Percentiles rank a stretch among this genome's conserved stretches.
Evolutionary conservation across 1,139 yeast genomes (phyloP).

Genomic region (Pichia sp.): DNA sequence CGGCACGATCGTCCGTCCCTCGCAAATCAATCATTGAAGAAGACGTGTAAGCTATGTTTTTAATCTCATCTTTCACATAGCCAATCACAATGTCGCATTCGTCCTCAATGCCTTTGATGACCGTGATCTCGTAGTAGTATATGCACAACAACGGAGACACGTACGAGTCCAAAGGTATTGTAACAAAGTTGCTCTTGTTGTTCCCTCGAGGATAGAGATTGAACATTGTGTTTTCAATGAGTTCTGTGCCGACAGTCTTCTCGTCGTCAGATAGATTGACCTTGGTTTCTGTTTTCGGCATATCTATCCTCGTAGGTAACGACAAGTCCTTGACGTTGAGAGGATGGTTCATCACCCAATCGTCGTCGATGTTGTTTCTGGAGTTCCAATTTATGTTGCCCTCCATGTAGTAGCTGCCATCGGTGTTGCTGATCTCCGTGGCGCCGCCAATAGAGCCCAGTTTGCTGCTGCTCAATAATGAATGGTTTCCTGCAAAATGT

Average conservation of each 20-base stretch:
- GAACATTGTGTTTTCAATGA: slow-evolving; percentile 12
- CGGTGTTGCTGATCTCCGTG: background rate
- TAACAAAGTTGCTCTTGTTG: slow-evolving; percentile 10
- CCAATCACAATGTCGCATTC: slow-evolving; percentile 43
- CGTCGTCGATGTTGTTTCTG: background rate
- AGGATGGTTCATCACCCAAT: background rate
- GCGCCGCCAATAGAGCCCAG: background rate
- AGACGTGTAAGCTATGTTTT: slow-evolving; percentile 17
- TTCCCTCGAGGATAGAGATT: slow-evolving; percentile 13
- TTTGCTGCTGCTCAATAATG: background rate
- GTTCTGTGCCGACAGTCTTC: background rate
- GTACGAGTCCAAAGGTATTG: slow-evolving; percentile 8
- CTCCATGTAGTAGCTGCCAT: slow-evolving; percentile 12
- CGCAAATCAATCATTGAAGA: slow-evolving; percentile 31
- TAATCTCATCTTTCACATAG: slow-evolving; percentile 30
- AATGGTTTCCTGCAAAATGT: background rate
- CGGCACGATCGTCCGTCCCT: slow-evolving; percentile 46
- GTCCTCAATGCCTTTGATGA: slow-evolving; percentile 37
- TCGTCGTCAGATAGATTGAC: background rate
- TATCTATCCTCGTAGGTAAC: slow-evolving; percentile 6
- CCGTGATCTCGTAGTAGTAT: slow-evolving; percentile 53
- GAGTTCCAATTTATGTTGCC: slow-evolving; percentile 11
- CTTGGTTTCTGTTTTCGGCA: slow-evolving; percentile 4
- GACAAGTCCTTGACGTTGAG: slow-evolving; percentile 6
- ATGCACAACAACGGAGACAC: slow-evolving; percentile 35